A percentile compares a stretch with the other conserved stretches of the same genome.
phyloP scores from a whole-genome alignment of 192 early-diverging fungal species.

The Fimicolochytrium jonesii region DNA sequence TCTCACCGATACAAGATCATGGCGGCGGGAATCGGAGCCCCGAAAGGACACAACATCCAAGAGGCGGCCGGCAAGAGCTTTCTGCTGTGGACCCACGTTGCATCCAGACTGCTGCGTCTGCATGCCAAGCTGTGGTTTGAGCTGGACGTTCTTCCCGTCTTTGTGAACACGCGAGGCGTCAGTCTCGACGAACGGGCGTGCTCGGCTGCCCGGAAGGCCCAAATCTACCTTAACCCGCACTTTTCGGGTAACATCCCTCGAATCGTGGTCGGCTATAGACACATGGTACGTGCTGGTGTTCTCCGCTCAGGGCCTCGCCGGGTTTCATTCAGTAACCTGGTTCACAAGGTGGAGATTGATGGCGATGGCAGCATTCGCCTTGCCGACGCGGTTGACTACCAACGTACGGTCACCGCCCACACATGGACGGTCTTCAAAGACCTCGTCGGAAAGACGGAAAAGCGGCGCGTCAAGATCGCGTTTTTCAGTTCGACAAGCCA shows the following conservation, averaged over 20 bases:
- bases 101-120: conserved; percentile 3
- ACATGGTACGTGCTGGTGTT: conserved; percentile 20
- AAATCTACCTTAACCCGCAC: conserved; percentile 67
- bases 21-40: conserved; percentile 56
- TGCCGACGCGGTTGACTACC: conserved; percentile 60
- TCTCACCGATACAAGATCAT: conserved; percentile 66
- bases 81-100: background rate
- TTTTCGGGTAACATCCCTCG: conserved; percentile 71
- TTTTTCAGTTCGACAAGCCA: conserved; percentile 84
- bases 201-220: conserved; percentile 69
- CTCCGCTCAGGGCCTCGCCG: background rate
- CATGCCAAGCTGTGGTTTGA: conserved; percentile 49
- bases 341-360: conserved; percentile 67
- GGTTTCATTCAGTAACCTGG: background rate
- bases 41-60: conserved; percentile 26
- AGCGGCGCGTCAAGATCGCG: conserved; percentile 54
- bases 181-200: conserved; percentile 60
- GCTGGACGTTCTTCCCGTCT: conserved; percentile 69
- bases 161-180: conserved; percentile 58
- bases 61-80: conserved; percentile 23
- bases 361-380: conserved; percentile 56
- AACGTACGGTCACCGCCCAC: conserved; percentile 54
- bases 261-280: conserved; percentile 57
- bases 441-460: conserved; percentile 35
- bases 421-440: conserved; percentile 64